Evolutionary conservation across 2,329 filamentous ascomycete species (phyloP).

Genomic region (Nakataea oryzae): DNA sequence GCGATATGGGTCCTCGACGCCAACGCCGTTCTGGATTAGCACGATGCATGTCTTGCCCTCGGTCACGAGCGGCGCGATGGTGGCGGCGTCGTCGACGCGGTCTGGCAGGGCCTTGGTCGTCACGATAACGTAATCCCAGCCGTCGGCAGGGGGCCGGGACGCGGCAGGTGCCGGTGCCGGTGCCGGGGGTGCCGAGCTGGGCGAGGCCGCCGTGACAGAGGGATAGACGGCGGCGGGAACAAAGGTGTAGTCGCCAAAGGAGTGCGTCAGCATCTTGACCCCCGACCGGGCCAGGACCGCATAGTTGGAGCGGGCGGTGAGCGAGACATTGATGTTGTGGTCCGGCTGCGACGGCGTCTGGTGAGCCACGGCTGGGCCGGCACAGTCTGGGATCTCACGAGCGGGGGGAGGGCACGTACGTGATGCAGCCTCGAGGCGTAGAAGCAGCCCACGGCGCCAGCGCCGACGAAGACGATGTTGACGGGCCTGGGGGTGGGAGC

Average conservation of each 20-base stretch:
- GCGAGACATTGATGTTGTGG: conserved; percentile 48
- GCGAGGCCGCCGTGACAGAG: conserved; percentile 43
- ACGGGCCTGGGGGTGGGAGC: conserved; percentile 27
- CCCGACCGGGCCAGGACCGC: conserved; percentile 48
- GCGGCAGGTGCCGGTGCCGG: conserved; percentile 3
- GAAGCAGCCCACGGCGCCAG: conserved; percentile 63
- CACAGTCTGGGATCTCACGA: background rate
- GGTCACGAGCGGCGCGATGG: conserved; percentile 50
- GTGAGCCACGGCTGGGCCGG: background rate
- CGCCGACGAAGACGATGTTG: conserved; percentile 57
- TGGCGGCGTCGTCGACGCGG: conserved; percentile 46
- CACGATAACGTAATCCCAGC: conserved; percentile 53
- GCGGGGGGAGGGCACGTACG: conserved; percentile 21
- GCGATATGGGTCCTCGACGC: conserved; percentile 58
- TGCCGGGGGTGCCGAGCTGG: conserved; percentile 9
- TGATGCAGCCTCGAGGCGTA: conserved; percentile 59
- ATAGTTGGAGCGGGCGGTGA: conserved; percentile 68
- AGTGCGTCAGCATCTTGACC: conserved; percentile 53
- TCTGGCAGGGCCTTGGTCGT: conserved; percentile 63
- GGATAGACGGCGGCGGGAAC: conserved; percentile 51
- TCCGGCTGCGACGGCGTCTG: conserved; percentile 20
- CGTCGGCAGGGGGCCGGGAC: conserved; percentile 4
- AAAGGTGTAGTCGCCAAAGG: conserved; percentile 59
- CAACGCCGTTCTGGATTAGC: conserved; percentile 61
- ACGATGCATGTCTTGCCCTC: conserved; percentile 43